Conservation (phyloP, 129 eudicot species). For the Cynara cardunculus region DNA sequence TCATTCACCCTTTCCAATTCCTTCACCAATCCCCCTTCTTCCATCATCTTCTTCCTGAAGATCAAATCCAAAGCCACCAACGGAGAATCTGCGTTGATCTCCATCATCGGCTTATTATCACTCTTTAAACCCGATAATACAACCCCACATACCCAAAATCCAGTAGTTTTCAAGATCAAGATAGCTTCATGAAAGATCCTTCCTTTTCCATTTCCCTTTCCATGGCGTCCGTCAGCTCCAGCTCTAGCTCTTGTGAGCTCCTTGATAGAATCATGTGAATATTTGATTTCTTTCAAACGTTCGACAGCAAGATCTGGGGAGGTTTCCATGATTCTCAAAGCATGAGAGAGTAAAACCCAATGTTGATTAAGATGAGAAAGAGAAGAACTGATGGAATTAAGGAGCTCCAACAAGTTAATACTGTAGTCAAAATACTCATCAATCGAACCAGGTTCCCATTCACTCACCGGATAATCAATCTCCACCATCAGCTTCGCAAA, state of each 20-base stretch:
- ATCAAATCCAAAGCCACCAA: constrained; percentile 30
- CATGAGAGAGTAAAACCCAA: constrained; percentile 38
- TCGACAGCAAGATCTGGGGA: constrained; percentile 16
- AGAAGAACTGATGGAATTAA: constrained; percentile 47
- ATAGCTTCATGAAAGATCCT: constrained; percentile 51
- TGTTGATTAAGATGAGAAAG: constrained; percentile 48
- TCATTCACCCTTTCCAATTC: constrained; percentile 50
- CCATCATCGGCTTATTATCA: constrained; percentile 25
- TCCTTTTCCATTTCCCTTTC: constrained; percentile 21
- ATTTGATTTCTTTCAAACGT: constrained; percentile 16
- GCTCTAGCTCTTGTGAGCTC: constrained; percentile 15
- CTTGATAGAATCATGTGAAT: constrained; percentile 16
- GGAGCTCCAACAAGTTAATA: constrained; percentile 45
- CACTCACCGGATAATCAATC: constrained; percentile 54
- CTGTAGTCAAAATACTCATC: constrained; percentile 62
- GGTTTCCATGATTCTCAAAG: constrained; percentile 29
- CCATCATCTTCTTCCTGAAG: constrained; percentile 21
- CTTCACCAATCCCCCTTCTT: constrained; percentile 30
- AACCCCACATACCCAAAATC: constrained; percentile 50
- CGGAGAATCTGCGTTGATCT: constrained; percentile 19
- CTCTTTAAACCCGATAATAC: constrained; percentile 44
- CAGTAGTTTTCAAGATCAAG: constrained; percentile 30
- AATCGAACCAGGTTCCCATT: constrained; percentile 43
- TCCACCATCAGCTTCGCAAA: constrained; percentile 55
- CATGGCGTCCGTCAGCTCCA: not conserved